Conservation (phyloP, 371 early-diverging fungal genomes). For the Fennellomyces sp. region DNA sequence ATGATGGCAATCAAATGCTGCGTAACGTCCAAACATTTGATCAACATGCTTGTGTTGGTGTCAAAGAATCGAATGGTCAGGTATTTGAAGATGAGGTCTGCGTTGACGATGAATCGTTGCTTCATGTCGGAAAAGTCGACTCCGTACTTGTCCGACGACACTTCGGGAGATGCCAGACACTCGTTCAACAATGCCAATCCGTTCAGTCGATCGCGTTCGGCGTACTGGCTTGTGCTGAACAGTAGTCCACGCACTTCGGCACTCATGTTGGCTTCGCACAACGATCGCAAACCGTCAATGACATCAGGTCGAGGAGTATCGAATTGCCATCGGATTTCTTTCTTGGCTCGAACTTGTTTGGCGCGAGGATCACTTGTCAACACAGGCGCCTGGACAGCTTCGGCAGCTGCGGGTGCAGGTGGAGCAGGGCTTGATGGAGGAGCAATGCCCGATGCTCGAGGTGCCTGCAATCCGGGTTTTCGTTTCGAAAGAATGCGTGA, state of each 20-base stretch:
- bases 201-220: conserved; percentile 73
- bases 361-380: conserved; percentile 64
- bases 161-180: conserved; percentile 48
- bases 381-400: conserved; percentile 47
- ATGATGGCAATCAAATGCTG: conserved; percentile 69
- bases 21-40: conserved; percentile 80
- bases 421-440: conserved; percentile 23
- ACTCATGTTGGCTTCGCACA: conserved; percentile 64
- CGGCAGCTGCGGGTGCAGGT: conserved; percentile 11
- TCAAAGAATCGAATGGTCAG: conserved; percentile 86
- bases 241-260: conserved; percentile 58
- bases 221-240: conserved; percentile 84
- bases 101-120: conserved; percentile 61
- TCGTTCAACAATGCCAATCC: conserved; percentile 75
- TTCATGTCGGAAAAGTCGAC: conserved; percentile 54
- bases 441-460: conserved; percentile 6
- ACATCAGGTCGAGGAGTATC: conserved; percentile 78
- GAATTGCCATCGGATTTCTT: conserved; percentile 79
- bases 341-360: conserved; percentile 73
- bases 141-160: conserved; percentile 45
- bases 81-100: conserved; percentile 84
- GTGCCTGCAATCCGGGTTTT: conserved; percentile 11
- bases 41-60: conserved; percentile 82
- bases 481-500: conserved; percentile 6
- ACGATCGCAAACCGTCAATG: conserved; percentile 60